phyloP scores from a whole-genome alignment of 345 rosid species.

The Eucalyptus cloeziana region DNA sequence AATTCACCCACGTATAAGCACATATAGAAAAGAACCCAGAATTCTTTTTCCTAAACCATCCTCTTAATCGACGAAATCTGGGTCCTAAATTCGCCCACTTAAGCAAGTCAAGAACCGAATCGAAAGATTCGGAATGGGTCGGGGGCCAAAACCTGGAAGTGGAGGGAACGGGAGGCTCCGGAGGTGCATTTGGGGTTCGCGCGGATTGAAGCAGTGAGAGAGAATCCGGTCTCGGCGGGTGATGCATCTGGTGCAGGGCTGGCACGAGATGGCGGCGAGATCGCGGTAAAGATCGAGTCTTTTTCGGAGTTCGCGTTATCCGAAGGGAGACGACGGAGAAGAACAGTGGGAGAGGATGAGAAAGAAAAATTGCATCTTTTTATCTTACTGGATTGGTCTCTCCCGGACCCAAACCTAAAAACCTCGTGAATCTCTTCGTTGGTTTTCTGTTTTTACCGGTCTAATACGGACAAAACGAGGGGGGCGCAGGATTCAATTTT shows the following conservation, averaged over 20 bases:
- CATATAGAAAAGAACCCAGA: not conserved
- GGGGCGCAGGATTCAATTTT: not conserved
- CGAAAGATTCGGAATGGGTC: not conserved
- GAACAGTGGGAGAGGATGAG: not conserved
- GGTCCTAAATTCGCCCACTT: not conserved
- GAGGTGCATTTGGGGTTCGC: not conserved
- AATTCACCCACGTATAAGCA: not conserved
- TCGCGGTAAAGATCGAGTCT: not conserved
- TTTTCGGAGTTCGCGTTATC: not conserved
- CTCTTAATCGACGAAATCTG: not conserved
- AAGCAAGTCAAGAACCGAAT: not conserved
- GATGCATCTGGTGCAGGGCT: not conserved
- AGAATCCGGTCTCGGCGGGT: not conserved
- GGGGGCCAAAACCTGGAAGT: not conserved
- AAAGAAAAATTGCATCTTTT: not conserved
- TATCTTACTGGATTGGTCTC: not conserved
- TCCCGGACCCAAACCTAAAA: not conserved
- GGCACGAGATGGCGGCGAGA: not conserved
- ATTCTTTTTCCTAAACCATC: not conserved
- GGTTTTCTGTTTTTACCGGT: not conserved
- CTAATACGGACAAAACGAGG: not conserved
- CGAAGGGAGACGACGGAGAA: not conserved
- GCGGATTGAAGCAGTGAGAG: not conserved
- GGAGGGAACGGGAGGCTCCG: not conserved
- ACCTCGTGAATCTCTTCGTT: not conserved